These are phyloP conservation scores for Calendula officinalis DNA, from an alignment of 129 eudicot genomes.

Conservation along the genomic window DNA sequence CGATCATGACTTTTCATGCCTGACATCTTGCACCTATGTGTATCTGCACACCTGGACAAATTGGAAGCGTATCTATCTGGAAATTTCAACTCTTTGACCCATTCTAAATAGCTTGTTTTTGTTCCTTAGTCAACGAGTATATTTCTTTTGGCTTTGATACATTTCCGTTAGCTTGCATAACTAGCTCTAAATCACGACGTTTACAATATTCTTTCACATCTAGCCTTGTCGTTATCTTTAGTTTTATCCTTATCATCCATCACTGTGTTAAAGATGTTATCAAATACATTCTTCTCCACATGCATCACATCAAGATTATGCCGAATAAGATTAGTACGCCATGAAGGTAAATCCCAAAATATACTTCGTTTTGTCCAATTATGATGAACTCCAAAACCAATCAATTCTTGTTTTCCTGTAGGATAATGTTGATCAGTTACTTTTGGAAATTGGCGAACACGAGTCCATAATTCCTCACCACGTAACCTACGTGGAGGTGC, in stretches of 20 bases:
- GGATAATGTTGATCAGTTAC: too few species aligned
- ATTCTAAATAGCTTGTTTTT: conserved; percentile 1
- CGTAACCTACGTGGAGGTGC: not conserved
- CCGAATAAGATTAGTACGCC: too few species aligned
- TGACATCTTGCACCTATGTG: not conserved
- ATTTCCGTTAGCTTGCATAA: not conserved
- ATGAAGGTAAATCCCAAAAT: too few species aligned
- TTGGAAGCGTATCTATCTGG: conserved; percentile 28
- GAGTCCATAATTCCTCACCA: conserved; percentile 22
- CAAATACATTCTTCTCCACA: conserved; percentile 18
- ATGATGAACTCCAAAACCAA: too few species aligned
- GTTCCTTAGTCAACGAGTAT: not conserved
- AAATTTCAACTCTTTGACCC: conserved; percentile 9
- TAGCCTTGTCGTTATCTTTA: conserved; percentile 24
- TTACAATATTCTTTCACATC: conserved; percentile 3
- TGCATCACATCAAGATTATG: conserved; percentile 37
- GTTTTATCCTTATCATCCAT: conserved; percentile 26
- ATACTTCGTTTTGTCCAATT: too few species aligned
- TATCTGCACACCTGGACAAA: not conserved
- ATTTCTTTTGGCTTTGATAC: conserved; percentile 11
- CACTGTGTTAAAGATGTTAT: conserved; percentile 6
- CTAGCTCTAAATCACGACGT: not conserved
- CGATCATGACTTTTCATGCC: conserved; percentile 30
- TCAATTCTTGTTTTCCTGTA: too few species aligned
- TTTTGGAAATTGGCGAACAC: conserved; percentile 16